phyloP scores from a whole-genome alignment of 495 filamentous ascomycete genomes.

The Aspergillus cristatus region DNA sequence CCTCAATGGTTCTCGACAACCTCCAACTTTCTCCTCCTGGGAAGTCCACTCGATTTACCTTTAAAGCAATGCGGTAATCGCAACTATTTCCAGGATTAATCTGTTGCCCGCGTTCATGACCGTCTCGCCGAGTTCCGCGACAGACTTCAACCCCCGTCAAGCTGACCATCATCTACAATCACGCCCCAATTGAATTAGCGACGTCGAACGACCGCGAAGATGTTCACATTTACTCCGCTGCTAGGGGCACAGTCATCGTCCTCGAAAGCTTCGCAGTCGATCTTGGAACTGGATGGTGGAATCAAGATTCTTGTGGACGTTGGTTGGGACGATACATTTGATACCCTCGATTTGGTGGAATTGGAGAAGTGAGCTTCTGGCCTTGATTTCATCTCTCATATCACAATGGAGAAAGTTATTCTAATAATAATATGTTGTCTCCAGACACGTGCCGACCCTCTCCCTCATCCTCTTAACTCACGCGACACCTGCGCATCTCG shows the following conservation, averaged over 20 bases:
- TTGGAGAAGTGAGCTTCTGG: constrained; percentile 71
- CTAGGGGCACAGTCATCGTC: constrained; percentile 76
- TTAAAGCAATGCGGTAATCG: no score
- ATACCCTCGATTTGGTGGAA: constrained; percentile 66
- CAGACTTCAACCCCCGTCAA: background rate
- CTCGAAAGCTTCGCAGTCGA: constrained; percentile 81
- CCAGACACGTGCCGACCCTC: constrained; percentile 77
- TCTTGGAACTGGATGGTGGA: constrained; percentile 92
- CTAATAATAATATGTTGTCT: constrained; percentile 10
- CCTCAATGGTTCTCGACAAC: no score
- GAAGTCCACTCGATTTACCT: no score
- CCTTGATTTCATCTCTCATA: background rate
- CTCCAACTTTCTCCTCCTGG: no score
- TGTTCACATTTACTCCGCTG: constrained; percentile 94
- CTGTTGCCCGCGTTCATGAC: background rate
- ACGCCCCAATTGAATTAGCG: constrained; percentile 6
- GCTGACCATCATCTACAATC: no score
- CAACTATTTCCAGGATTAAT: background rate
- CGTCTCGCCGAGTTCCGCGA: background rate
- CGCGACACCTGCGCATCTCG: constrained; percentile 80
- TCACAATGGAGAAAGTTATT: background rate
- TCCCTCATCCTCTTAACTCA: constrained; percentile 94
- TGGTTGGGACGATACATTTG: constrained; percentile 90
- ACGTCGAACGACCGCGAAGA: constrained; percentile 30
- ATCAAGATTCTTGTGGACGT: constrained; percentile 92